Percentiles rank a stretch among this genome's conserved stretches.
These are phyloP conservation scores for Aspergillus diversus DNA, from an alignment of 495 filamentous ascomycete species.

Conservation along the genomic window DNA sequence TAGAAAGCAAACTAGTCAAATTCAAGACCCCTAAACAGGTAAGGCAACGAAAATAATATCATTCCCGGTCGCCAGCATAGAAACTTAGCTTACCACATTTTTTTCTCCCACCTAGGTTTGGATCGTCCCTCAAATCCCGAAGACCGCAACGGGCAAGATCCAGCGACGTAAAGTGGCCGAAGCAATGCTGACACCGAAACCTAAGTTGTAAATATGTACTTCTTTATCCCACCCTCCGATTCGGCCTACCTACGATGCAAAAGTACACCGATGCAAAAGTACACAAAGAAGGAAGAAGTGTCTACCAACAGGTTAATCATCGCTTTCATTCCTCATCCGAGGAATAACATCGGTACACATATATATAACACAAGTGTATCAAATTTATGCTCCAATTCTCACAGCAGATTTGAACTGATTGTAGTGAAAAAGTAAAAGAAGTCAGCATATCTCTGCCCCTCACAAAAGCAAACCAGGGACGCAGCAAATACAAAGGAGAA, in stretches of 20 bases:
- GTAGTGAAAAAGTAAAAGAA: neutral
- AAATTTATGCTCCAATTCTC: conserved; percentile 28
- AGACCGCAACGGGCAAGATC: conserved; percentile 89
- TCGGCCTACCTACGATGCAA: neutral
- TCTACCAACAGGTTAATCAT: neutral
- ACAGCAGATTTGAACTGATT: conserved; percentile 45
- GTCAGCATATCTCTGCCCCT: conserved; percentile 13
- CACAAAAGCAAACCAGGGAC: neutral
- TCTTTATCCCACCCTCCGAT: neutral
- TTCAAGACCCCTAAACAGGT: conserved; percentile 89
- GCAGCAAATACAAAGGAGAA: neutral
- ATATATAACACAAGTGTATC: neutral
- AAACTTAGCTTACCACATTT: neutral
- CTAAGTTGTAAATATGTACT: conserved; percentile 37
- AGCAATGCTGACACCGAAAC: conserved; percentile 64
- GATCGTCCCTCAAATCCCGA: conserved; percentile 80
- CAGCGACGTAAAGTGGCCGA: conserved; percentile 81
- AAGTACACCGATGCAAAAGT: neutral
- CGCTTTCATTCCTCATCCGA: neutral
- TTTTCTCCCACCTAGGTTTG: conserved; percentile 55
- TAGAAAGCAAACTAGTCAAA: conserved; percentile 68
- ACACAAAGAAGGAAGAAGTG: neutral
- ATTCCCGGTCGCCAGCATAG: neutral
- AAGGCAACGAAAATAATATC: conserved; percentile 26
- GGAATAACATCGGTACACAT: neutral